Conservation (phyloP, 1,284 basidiomycete species). For the Sporisorium exsertum region DNA sequence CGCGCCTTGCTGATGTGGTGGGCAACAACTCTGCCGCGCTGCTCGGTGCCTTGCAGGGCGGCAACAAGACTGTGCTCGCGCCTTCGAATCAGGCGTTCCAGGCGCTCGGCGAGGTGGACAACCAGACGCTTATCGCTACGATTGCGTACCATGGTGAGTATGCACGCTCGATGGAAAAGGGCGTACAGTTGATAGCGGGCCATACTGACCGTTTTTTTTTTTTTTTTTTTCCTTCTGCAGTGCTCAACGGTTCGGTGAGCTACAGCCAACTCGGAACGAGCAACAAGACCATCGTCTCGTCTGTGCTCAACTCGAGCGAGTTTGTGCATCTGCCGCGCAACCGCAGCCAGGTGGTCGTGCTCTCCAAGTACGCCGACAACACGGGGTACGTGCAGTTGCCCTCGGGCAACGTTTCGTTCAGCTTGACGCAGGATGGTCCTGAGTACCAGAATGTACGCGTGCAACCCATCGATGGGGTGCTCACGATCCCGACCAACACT, state of each 20-base stretch:
- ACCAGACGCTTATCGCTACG: conserved; percentile 72
- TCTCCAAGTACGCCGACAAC: conserved; percentile 71
- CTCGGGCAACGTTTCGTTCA: conserved; percentile 55
- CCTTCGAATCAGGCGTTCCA: conserved; percentile 70
- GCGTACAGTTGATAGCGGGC: too few relatives aligned
- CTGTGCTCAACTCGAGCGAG: conserved; percentile 74
- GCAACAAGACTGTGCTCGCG: conserved; percentile 70
- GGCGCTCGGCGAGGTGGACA: conserved; percentile 67
- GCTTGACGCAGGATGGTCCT: conserved; percentile 70
- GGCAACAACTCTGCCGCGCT: conserved; percentile 39
- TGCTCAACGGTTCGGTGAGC: conserved; percentile 74
- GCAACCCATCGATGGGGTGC: conserved; percentile 71
- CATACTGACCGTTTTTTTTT: background rate
- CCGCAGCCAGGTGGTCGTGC: conserved; percentile 76
- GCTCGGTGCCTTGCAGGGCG: conserved; percentile 39
- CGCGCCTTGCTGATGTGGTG: conserved; percentile 48
- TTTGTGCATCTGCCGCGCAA: conserved; percentile 39
- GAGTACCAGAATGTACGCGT: conserved; percentile 71
- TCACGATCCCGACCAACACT: conserved; percentile 68
- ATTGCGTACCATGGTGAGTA: conserved; percentile 74
- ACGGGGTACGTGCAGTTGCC: conserved; percentile 75
- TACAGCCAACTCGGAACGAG: conserved; percentile 69
- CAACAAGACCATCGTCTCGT: conserved; percentile 74
- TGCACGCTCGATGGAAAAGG: too few relatives aligned
- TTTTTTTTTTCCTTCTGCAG: conserved; percentile 13